Conservation (phyloP, 2,329 filamentous ascomycete species). For the Fusarium pseudograminearum region DNA sequence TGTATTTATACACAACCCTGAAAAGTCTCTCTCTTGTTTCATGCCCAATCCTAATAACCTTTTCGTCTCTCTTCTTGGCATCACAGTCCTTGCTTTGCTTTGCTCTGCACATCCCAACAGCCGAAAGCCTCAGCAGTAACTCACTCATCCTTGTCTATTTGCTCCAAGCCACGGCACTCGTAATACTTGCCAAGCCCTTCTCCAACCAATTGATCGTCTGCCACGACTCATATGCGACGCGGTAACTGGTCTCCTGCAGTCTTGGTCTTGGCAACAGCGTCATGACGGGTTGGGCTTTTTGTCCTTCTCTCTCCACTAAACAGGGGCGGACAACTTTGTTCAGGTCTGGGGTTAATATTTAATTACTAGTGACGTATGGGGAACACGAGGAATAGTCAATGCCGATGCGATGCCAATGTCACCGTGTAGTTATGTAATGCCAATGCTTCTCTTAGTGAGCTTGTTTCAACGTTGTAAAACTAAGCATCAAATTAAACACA, state of each 20-base stretch:
- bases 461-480: not conserved
- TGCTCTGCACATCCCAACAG: conserved; percentile 14
- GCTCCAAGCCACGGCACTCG: conserved; percentile 37
- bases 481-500: not conserved
- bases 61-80: conserved; percentile 16
- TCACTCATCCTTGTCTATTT: not conserved
- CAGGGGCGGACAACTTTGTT: not conserved
- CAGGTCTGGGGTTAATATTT: conserved; percentile 1
- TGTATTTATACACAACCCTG: conserved; percentile 23
- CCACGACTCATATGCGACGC: conserved; percentile 15
- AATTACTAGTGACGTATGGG: not conserved
- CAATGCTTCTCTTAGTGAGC: not conserved
- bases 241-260: conserved; percentile 16
- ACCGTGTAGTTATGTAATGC: not conserved
- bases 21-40: not conserved
- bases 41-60: not conserved
- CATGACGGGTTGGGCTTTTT: conserved; percentile 18
- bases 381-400: not conserved
- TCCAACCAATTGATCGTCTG: conserved; percentile 21
- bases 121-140: conserved; percentile 28
- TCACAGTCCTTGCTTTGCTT: not conserved
- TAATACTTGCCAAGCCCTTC: conserved; percentile 24
- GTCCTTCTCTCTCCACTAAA: conserved; percentile 15
- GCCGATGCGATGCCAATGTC: not conserved
- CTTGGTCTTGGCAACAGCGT: conserved; percentile 41